Evolutionary conservation across 1,284 basidiomycete genomes (phyloP).

Genomic region (Inonotus obliquus): DNA sequence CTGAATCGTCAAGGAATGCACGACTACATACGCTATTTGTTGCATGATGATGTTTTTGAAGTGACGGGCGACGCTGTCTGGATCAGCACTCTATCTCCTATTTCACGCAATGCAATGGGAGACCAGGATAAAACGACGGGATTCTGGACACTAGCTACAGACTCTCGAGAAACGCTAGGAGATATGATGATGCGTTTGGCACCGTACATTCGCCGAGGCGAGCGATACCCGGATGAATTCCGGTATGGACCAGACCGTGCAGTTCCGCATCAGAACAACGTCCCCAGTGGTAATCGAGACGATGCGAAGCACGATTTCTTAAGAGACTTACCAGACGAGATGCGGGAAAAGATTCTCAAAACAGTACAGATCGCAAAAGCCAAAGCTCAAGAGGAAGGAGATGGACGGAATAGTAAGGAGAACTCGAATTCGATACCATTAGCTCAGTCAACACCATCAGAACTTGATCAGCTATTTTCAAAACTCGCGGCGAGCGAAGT

Average conservation of each 20-base stretch:
- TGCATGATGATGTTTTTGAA: conserved; percentile 76
- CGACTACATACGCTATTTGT: conserved; percentile 74
- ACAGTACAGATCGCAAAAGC: conserved; percentile 13
- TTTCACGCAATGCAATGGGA: conserved; percentile 9
- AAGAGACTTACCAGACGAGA: conserved; percentile 9
- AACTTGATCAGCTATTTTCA: conserved; percentile 59
- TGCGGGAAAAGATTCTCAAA: conserved; percentile 7
- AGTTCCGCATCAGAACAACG: conserved; percentile 41
- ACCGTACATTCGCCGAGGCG: conserved; percentile 55
- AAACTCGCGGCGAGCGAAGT: conserved; percentile 35
- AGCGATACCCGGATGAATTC: conserved; percentile 64
- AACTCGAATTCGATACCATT: conserved; percentile 13
- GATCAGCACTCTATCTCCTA: conserved; percentile 6
- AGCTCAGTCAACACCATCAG: conserved; percentile 33
- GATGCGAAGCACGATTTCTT: conserved; percentile 6
- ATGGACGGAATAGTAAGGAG: no score
- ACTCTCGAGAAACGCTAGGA: conserved; percentile 64
- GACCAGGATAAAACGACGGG: conserved; percentile 42
- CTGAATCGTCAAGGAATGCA: conserved; percentile 84
- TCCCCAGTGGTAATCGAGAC: neutral
- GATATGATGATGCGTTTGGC: conserved; percentile 64
- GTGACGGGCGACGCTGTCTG: conserved; percentile 39
- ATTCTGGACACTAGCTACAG: conserved; percentile 75
- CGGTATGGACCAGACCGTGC: conserved; percentile 59
- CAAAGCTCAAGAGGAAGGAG: neutral